Evolutionary conservation across 768 basidiomycete species (phyloP).

Genomic region (Omphalotus guepiniiformis): DNA sequence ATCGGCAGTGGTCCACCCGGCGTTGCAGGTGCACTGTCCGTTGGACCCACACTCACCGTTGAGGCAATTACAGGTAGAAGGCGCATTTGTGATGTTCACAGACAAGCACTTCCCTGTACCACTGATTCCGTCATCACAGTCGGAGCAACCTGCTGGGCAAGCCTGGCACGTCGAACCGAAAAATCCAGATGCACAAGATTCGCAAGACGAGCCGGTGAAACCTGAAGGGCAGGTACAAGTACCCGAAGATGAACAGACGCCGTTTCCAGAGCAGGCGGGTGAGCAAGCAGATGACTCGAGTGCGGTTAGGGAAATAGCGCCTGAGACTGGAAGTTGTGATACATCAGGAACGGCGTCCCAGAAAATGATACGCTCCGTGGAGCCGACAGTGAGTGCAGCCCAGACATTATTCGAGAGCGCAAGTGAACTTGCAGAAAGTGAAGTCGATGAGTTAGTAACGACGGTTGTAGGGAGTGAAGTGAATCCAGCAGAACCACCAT

Average conservation of each 20-base stretch:
- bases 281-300: constrained; percentile 74
- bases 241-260: constrained; percentile 67
- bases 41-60: constrained; percentile 72
- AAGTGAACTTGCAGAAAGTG: constrained; percentile 56
- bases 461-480: constrained; percentile 50
- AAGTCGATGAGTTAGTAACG: constrained; percentile 41
- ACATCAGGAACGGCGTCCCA: constrained; percentile 81
- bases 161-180: constrained; percentile 71
- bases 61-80: constrained; percentile 73
- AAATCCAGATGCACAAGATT: constrained; percentile 68
- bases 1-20: constrained; percentile 66
- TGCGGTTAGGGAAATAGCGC: constrained; percentile 57
- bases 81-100: constrained; percentile 42
- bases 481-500: constrained; percentile 63
- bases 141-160: constrained; percentile 63
- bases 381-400: constrained; percentile 57
- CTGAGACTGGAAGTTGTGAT: constrained; percentile 55
- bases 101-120: constrained; percentile 73
- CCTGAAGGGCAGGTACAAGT: constrained; percentile 70
- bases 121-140: constrained; percentile 76
- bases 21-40: constrained; percentile 71
- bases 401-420: constrained; percentile 66
- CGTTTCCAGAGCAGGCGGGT: constrained; percentile 67
- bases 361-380: constrained; percentile 56
- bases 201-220: constrained; percentile 78